A percentile compares a stretch with the other conserved stretches of the same genome.
These are phyloP conservation scores for Monosporascus sp. DNA, from an alignment of 2,329 filamentous ascomycete species.

Conservation along the genomic window DNA sequence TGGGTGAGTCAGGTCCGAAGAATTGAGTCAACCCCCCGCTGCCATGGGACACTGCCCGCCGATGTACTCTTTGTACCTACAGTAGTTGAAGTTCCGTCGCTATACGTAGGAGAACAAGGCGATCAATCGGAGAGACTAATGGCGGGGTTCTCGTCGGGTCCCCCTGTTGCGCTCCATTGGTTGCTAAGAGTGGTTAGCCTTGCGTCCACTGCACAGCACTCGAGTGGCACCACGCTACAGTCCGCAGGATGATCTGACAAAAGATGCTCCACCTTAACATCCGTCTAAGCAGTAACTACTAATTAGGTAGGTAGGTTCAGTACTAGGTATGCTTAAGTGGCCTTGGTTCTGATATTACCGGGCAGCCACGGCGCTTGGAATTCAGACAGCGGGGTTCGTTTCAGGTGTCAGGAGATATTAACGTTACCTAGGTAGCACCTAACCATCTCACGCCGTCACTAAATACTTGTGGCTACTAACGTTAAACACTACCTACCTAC, in stretches of 20 bases:
- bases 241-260: neutral
- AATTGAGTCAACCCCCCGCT: slow-evolving; percentile 3
- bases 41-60: neutral
- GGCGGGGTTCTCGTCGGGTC: neutral
- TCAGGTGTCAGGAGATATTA: neutral
- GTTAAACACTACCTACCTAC: neutral
- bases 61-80: neutral
- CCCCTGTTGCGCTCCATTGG: neutral
- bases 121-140: slow-evolving; percentile 1
- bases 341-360: neutral
- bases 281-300: too few species aligned
- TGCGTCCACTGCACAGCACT: neutral
- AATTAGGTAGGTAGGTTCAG: too few species aligned
- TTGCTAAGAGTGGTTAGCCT: neutral
- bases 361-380: neutral
- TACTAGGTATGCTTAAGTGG: too few species aligned
- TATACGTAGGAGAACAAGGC: neutral
- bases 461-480: neutral
- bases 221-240: neutral
- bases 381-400: neutral
- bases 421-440: neutral
- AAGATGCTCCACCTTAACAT: neutral
- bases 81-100: too few species aligned
- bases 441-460: neutral
- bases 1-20: slow-evolving; percentile 12